These are phyloP conservation scores for Kluyveromyces sp. DNA, from an alignment of 1,139 yeast species.

Conservation along the genomic window DNA sequence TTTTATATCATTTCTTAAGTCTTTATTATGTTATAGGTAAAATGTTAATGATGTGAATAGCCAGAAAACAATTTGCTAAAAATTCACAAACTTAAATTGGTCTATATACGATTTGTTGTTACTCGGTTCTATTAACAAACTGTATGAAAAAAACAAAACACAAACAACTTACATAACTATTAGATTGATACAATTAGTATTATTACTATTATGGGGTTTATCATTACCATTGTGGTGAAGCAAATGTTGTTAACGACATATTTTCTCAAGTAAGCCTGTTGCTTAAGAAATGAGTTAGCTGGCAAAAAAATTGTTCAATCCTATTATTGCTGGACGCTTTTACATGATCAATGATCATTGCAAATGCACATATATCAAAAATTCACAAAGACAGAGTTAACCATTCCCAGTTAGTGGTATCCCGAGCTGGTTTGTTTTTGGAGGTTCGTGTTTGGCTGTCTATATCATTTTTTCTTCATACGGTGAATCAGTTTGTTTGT, in stretches of 20 bases:
- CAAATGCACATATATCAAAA: not conserved
- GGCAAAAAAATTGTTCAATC: no score
- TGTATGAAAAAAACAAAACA: no score
- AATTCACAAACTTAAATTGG: not conserved
- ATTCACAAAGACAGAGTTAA: slow-evolving; percentile 8
- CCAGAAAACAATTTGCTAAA: no score
- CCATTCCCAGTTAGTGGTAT: slow-evolving; percentile 11
- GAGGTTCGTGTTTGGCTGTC: not conserved
- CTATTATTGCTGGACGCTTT: no score
- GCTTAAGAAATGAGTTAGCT: not conserved
- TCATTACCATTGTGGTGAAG: not conserved
- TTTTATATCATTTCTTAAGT: no score
- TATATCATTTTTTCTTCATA: not conserved
- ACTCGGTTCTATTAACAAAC: no score
- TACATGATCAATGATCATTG: not conserved
- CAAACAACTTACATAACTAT: no score
- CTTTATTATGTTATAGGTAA: not conserved
- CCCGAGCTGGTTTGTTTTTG: slow-evolving; percentile 4
- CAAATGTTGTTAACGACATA: not conserved
- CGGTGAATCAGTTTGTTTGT: not conserved
- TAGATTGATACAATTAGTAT: no score
- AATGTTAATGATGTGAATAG: no score
- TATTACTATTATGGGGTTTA: no score
- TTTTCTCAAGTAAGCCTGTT: slow-evolving; percentile 3
- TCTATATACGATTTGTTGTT: no score